A percentile compares a stretch with the other conserved stretches of the same genome.
These are phyloP conservation scores for Royoungia palumana DNA, from an alignment of 768 basidiomycete species.

Conservation along the genomic window DNA sequence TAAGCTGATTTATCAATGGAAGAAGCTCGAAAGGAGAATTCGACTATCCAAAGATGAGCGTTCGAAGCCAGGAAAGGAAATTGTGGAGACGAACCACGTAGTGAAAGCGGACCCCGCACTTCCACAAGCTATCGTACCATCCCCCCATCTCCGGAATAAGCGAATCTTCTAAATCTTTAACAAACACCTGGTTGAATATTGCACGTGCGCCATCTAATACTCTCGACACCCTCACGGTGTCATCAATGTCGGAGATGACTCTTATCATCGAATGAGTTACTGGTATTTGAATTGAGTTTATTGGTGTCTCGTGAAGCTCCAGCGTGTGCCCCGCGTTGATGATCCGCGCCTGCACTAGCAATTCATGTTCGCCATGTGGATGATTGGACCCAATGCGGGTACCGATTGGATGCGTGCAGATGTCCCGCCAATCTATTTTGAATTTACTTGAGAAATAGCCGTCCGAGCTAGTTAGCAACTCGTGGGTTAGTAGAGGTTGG, in stretches of 20 bases:
- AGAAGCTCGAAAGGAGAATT: conserved; percentile 87
- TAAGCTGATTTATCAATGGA: conserved; percentile 74
- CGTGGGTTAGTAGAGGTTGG: conserved; percentile 46
- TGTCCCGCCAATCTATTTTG: conserved; percentile 61
- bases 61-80: neutral
- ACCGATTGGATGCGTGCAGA: conserved; percentile 59
- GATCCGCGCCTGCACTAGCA: conserved; percentile 54
- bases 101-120: conserved; percentile 73
- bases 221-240: conserved; percentile 70
- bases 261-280: conserved; percentile 65
- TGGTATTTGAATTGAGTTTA: conserved; percentile 35
- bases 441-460: conserved; percentile 72
- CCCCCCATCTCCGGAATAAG: conserved; percentile 80
- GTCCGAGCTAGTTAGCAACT: conserved; percentile 59
- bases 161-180: conserved; percentile 74
- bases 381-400: conserved; percentile 58
- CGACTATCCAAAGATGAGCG: conserved; percentile 47
- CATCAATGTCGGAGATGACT: conserved; percentile 91
- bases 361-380: conserved; percentile 38
- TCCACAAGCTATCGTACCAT: conserved; percentile 72
- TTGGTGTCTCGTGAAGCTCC: conserved; percentile 34
- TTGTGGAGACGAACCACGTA: conserved; percentile 66
- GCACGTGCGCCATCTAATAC: conserved; percentile 76
- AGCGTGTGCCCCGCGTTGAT: conserved; percentile 38
- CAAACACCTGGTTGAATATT: conserved; percentile 90